These are phyloP conservation scores for Lactifluus pinguis DNA, from an alignment of 768 basidiomycete genomes.

Conservation along the genomic window DNA sequence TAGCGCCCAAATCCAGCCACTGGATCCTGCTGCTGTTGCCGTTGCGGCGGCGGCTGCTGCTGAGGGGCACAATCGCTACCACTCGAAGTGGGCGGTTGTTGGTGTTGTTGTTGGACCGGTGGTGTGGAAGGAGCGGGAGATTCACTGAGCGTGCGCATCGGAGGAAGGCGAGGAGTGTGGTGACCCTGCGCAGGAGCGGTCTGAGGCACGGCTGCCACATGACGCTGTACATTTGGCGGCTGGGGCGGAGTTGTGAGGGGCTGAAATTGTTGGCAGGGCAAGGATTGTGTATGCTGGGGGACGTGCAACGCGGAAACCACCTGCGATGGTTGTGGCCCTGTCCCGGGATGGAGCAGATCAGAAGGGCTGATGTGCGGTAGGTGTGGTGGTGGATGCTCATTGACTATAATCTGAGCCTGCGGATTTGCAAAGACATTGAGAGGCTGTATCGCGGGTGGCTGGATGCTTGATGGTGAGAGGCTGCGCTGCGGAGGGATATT, in stretches of 20 bases:
- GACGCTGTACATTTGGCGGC: background rate
- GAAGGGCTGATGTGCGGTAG: background rate
- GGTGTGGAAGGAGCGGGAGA: background rate
- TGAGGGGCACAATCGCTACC: background rate
- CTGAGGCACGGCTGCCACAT: background rate
- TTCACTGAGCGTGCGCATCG: conserved; percentile 11
- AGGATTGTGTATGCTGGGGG: background rate
- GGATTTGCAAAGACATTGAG: background rate
- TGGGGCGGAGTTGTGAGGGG: background rate
- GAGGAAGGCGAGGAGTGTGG: conserved; percentile 3
- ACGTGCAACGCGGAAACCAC: background rate
- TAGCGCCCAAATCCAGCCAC: conserved; percentile 2
- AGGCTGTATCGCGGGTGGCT: background rate
- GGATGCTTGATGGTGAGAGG: background rate
- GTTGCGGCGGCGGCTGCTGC: background rate
- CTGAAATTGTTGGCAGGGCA: background rate
- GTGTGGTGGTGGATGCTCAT: background rate
- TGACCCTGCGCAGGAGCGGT: background rate
- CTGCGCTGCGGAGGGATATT: background rate
- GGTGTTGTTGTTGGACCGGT: background rate
- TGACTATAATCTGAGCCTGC: background rate
- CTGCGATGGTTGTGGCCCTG: background rate
- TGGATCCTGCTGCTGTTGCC: background rate
- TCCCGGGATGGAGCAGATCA: background rate
- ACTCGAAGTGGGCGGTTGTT: background rate